These are phyloP conservation scores for Penicillium sclerotiorum DNA, from an alignment of 2,329 filamentous ascomycete species.

Conservation along the genomic window DNA sequence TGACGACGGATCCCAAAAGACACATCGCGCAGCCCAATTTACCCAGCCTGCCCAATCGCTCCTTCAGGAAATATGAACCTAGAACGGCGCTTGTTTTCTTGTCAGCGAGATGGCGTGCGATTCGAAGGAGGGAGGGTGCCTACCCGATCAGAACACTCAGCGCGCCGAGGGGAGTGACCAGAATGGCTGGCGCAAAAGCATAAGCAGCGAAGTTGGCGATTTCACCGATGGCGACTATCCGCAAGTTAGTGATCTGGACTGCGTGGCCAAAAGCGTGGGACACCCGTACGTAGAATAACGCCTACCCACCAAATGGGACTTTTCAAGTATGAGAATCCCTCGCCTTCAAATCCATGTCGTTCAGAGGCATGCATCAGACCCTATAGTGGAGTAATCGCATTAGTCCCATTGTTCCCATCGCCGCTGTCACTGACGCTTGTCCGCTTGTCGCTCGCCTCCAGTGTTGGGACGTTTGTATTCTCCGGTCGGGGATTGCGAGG, in stretches of 20 bases:
- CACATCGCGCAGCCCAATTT: slow-evolving; percentile 96
- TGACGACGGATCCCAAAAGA: slow-evolving; percentile 93
- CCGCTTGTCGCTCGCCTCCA: neutral
- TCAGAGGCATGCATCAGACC: slow-evolving; percentile 89
- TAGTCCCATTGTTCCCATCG: slow-evolving; percentile 11
- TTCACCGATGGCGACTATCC: slow-evolving; percentile 83
- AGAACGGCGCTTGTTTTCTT: slow-evolving; percentile 69
- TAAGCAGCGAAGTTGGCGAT: slow-evolving; percentile 98
- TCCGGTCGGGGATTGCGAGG: slow-evolving; percentile 11
- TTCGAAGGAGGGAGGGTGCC: slow-evolving; percentile 23
- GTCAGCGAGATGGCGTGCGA: slow-evolving; percentile 20
- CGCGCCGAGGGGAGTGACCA: slow-evolving; percentile 92
- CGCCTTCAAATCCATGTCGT: slow-evolving; percentile 92
- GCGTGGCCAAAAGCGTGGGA: neutral
- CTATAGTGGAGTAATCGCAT: slow-evolving; percentile 46
- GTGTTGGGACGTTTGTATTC: neutral
- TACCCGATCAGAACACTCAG: slow-evolving; percentile 88
- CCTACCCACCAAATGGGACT: slow-evolving; percentile 98
- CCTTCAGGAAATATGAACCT: slow-evolving; percentile 90
- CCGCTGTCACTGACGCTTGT: too few species aligned
- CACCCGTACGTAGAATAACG: slow-evolving; percentile 75
- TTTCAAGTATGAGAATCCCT: slow-evolving; percentile 90
- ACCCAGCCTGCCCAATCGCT: slow-evolving; percentile 85
- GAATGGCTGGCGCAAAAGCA: slow-evolving; percentile 96
- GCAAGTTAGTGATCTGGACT: slow-evolving; percentile 26